A percentile compares a stretch with the other conserved stretches of the same genome.
These are phyloP conservation scores for Talaromyces sp. DNA, from an alignment of 2,329 filamentous ascomycete genomes.

Conservation along the genomic window DNA sequence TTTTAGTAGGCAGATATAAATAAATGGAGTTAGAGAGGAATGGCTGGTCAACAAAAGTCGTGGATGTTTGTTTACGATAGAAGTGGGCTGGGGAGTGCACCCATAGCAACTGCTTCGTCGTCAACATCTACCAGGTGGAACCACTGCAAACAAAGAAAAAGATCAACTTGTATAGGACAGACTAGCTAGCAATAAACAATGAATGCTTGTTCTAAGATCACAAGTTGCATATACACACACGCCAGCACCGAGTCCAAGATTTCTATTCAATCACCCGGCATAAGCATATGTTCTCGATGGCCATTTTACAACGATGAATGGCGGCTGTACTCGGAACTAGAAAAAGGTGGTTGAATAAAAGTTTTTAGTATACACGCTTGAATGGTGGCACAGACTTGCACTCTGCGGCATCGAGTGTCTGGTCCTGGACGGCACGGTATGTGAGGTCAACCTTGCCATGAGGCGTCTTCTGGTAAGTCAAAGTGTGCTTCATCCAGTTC, in stretches of 20 bases:
- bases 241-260: slow-evolving; percentile 1
- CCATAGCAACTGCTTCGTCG: background rate
- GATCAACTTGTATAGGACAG: background rate
- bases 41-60: background rate
- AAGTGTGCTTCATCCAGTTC: slow-evolving; percentile 99
- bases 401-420: slow-evolving; percentile 88
- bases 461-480: slow-evolving; percentile 90
- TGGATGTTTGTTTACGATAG: background rate
- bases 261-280: background rate
- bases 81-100: background rate
- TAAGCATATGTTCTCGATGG: background rate
- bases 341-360: background rate
- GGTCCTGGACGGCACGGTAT: slow-evolving; percentile 77
- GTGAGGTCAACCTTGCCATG: slow-evolving; percentile 80
- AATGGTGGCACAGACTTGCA: slow-evolving; percentile 95
- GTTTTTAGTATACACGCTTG: slow-evolving; percentile 58
- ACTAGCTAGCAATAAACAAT: background rate
- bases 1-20: background rate
- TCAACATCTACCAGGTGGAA: background rate
- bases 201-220: slow-evolving; percentile 3
- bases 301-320: background rate
- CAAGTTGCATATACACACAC: slow-evolving; percentile 9
- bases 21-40: background rate
- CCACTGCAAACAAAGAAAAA: background rate
- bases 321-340: background rate